Percentiles rank a stretch among this genome's conserved stretches.
phyloP scores from a whole-genome alignment of 2,329 filamentous ascomycete genomes.

The Fusarium virguliforme region DNA sequence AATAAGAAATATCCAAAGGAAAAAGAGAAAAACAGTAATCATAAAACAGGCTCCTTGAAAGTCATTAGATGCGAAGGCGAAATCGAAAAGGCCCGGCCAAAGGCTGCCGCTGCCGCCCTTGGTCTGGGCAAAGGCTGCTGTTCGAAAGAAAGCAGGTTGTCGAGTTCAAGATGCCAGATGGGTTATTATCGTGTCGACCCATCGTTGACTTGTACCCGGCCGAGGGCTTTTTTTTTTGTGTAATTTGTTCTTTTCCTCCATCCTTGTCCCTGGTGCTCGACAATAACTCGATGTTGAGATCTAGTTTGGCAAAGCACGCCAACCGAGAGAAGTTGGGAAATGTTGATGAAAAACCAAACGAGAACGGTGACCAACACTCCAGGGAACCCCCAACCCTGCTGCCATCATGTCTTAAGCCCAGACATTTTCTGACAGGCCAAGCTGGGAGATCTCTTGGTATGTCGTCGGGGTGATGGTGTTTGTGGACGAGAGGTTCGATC shows the following conservation, averaged over 20 bases:
- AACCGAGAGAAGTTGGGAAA: conserved; percentile 41
- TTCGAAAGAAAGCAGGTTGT: conserved; percentile 30
- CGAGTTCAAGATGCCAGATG: conserved; percentile 23
- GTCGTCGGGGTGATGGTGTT: conserved; percentile 51
- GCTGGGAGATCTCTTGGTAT: conserved; percentile 48
- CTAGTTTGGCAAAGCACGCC: conserved; percentile 20
- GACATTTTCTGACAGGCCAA: conserved; percentile 43
- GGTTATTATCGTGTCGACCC: conserved; percentile 31
- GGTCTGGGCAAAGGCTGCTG: conserved; percentile 10
- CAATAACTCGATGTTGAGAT: conserved; percentile 21
- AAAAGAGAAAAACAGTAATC: conserved; percentile 35
- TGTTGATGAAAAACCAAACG: conserved; percentile 33
- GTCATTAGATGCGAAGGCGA: conserved; percentile 47
- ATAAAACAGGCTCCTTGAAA: conserved; percentile 40
- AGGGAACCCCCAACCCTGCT: not conserved
- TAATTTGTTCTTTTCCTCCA: conserved; percentile 37
- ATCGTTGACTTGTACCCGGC: conserved; percentile 34
- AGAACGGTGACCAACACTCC: conserved; percentile 24
- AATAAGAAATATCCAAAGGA: conserved; percentile 30
- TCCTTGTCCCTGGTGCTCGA: conserved; percentile 42
- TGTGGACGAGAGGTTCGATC: conserved; percentile 50
- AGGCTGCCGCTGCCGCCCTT: conserved; percentile 16
- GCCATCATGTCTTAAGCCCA: conserved; percentile 37
- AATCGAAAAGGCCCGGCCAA: conserved; percentile 24
- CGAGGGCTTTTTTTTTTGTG: conserved; percentile 32